phyloP scores from a whole-genome alignment of 2,329 filamentous ascomycete species.

The Aspergillus spinulosporus region DNA sequence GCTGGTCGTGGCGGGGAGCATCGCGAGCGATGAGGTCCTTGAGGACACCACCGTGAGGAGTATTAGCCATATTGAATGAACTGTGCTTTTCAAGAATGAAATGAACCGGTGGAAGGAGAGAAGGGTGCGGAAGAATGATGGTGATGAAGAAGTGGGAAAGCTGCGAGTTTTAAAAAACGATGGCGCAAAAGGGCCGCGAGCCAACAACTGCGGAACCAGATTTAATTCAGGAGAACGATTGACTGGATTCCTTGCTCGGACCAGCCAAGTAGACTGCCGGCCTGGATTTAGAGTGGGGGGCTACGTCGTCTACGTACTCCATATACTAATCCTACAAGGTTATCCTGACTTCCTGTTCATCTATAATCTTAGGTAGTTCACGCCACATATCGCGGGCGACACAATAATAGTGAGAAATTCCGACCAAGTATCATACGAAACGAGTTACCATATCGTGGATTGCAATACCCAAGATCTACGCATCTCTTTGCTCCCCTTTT shows the following conservation, averaged over 20 bases:
- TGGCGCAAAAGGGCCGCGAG: conserved; percentile 12
- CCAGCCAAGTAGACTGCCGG: conserved; percentile 15
- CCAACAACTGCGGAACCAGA: conserved; percentile 12
- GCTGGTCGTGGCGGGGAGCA: conserved; percentile 75
- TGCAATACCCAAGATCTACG: too few species aligned
- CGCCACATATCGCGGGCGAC: not conserved
- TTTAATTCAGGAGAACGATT: conserved; percentile 12
- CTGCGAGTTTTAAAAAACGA: conserved; percentile 10
- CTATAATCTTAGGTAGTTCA: not conserved
- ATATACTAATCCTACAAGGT: not conserved
- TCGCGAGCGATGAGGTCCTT: conserved; percentile 98
- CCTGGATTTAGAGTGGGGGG: conserved; percentile 8
- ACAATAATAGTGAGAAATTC: not conserved
- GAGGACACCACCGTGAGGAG: conserved; percentile 85
- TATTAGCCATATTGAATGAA: conserved; percentile 48
- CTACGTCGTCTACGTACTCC: not conserved
- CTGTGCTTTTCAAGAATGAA: conserved; percentile 7
- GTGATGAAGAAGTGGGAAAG: conserved; percentile 3
- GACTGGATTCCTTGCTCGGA: not conserved
- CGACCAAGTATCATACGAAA: too few species aligned
- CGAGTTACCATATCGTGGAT: too few species aligned
- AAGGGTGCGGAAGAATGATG: not conserved
- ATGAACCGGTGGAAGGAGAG: conserved; percentile 11
- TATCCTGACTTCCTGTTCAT: conserved; percentile 7
- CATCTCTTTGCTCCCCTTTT: too few species aligned